Conservation (phyloP, 2,329 filamentous ascomycete genomes). For the Colletotrichum zoysiae region DNA sequence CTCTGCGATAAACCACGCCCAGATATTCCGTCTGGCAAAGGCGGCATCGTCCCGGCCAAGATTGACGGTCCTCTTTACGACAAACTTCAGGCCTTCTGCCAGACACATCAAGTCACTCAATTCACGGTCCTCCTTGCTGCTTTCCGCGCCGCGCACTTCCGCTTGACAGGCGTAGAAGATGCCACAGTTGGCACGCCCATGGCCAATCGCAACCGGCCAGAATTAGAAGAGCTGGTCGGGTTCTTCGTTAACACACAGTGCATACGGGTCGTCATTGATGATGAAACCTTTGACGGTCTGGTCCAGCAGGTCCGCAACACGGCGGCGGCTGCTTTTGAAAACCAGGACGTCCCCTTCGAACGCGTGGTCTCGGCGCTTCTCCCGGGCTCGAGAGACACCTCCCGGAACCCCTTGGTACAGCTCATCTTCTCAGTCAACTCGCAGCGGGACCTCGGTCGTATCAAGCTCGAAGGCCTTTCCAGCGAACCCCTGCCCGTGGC, state of each 20-base stretch:
- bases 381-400: conserved; percentile 16
- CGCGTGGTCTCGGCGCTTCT: conserved; percentile 17
- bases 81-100: conserved; percentile 35
- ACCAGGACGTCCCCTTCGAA: conserved; percentile 43
- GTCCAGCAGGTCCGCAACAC: conserved; percentile 42
- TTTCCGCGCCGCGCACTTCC: conserved; percentile 46
- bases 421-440: conserved; percentile 29
- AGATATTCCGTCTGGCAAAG: conserved; percentile 13
- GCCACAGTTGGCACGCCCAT: conserved; percentile 43
- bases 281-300: conserved; percentile 39
- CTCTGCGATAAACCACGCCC: conserved; percentile 23
- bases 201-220: conserved; percentile 21
- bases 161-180: conserved; percentile 45
- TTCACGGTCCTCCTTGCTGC: conserved; percentile 45
- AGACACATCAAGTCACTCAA: conserved; percentile 12
- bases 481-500: conserved; percentile 14
- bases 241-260: conserved; percentile 48
- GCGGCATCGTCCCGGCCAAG: conserved; percentile 25
- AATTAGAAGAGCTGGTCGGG: conserved; percentile 39
- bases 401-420: conserved; percentile 26
- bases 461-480: conserved; percentile 8
- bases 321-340: conserved; percentile 35
- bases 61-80: conserved; percentile 30
- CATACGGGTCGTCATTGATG: conserved; percentile 43
- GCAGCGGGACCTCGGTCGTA: conserved; percentile 8